A percentile compares a stretch with the other conserved stretches of the same genome.
Evolutionary conservation across 139 green algal species (phyloP).

Genomic region (Chlorella sp.): DNA sequence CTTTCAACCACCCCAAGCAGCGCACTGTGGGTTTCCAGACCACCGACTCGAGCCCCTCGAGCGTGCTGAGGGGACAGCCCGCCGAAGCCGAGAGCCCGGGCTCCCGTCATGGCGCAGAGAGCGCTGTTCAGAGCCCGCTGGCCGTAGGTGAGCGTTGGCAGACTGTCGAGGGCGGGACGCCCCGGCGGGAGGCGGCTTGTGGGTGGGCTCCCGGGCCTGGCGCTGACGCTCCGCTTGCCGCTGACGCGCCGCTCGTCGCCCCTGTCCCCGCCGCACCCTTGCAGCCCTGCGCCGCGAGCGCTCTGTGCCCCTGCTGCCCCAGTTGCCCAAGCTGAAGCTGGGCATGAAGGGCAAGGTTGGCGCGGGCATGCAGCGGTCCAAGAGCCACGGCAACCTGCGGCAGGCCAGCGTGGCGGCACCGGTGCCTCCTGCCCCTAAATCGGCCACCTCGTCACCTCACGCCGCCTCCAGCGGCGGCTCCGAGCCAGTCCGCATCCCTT

Average conservation of each 20-base stretch:
- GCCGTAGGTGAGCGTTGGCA: background rate
- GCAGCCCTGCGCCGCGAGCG: background rate
- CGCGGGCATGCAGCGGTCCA: background rate
- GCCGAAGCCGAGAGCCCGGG: background rate
- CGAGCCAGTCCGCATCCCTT: conserved; percentile 23
- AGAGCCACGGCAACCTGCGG: conserved; percentile 24
- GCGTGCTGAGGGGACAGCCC: background rate
- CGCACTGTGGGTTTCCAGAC: background rate
- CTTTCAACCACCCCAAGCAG: background rate
- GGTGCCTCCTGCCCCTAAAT: background rate
- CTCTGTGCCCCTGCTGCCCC: background rate
- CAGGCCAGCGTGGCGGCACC: background rate
- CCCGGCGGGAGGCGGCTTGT: background rate
- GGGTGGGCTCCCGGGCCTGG: background rate
- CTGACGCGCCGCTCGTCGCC: background rate
- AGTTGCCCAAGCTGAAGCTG: conserved; percentile 28
- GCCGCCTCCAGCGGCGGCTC: conserved; percentile 7
- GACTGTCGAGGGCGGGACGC: background rate
- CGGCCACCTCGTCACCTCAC: conserved; percentile 1
- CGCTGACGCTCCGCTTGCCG: background rate
- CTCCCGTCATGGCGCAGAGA: background rate
- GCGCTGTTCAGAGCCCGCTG: background rate
- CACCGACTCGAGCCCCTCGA: background rate
- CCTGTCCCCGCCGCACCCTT: background rate
- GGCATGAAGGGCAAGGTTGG: background rate